phyloP scores from a whole-genome alignment of 164 flowering plant genomes.

The Amborella trichopoda region DNA sequence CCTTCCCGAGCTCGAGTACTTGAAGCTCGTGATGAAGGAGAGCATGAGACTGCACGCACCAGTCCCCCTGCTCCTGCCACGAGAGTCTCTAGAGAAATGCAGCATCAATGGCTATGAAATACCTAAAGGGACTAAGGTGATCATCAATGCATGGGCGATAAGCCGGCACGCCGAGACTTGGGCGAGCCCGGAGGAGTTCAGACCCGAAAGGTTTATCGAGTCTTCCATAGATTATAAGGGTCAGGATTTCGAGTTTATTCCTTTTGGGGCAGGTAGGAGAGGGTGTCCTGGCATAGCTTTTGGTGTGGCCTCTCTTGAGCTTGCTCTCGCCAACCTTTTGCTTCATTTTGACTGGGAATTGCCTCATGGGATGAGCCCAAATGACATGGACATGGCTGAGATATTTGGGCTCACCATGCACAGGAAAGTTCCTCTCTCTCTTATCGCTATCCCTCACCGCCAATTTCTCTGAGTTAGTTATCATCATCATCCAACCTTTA shows the following conservation, averaged over 20 bases:
- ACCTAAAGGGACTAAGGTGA: slow-evolving; percentile 6
- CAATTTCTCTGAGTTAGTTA: too few relatives aligned
- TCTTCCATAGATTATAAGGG: slow-evolving; percentile 13
- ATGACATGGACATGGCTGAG: slow-evolving; percentile 12
- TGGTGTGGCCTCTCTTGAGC: slow-evolving; percentile 5
- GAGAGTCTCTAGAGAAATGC: slow-evolving; percentile 4
- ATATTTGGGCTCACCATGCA: neutral
- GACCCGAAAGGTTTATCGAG: slow-evolving; percentile 16
- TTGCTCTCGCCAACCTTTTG: slow-evolving; percentile 16
- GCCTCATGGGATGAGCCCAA: slow-evolving; percentile 6
- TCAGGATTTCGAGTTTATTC: slow-evolving; percentile 17
- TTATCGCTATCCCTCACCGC: neutral
- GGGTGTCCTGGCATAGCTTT: slow-evolving; percentile 17
- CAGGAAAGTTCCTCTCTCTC: neutral
- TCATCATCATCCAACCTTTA: too few relatives aligned
- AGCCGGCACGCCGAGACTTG: slow-evolving; percentile 12
- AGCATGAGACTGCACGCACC: slow-evolving; percentile 18
- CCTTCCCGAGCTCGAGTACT: slow-evolving; percentile 11
- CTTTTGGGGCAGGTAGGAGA: slow-evolving; percentile 28
- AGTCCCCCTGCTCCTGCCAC: slow-evolving; percentile 5
- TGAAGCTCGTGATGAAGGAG: slow-evolving; percentile 19
- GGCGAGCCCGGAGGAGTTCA: slow-evolving; percentile 12
- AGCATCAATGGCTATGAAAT: slow-evolving; percentile 13
- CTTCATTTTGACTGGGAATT: slow-evolving; percentile 20
- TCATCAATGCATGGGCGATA: slow-evolving; percentile 20